Conservation (phyloP, 257 asterid species). For the Rauvolfia tetraphylla region DNA sequence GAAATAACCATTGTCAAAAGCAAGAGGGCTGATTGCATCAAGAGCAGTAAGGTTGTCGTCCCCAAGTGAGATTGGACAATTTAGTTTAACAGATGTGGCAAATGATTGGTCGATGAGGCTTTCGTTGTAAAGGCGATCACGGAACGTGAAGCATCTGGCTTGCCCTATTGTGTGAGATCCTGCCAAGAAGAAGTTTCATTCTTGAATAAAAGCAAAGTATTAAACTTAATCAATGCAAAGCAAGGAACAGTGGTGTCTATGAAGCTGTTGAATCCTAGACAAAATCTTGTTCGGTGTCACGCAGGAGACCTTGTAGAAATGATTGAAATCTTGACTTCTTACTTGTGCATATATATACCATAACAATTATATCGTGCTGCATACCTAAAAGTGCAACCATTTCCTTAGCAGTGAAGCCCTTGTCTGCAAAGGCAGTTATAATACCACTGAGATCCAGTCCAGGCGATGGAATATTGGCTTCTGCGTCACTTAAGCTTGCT, state of each 20-base stretch:
- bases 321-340: neutral
- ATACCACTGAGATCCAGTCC: constrained; percentile 39
- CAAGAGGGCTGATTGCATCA: constrained; percentile 35
- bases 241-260: neutral
- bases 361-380: neutral
- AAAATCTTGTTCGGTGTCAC: too few relatives aligned
- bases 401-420: constrained; percentile 55
- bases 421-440: constrained; percentile 42
- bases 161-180: constrained; percentile 68
- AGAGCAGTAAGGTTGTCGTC: constrained; percentile 48
- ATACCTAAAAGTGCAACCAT: constrained; percentile 62
- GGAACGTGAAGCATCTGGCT: constrained; percentile 49
- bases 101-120: constrained; percentile 44
- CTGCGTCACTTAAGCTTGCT: constrained; percentile 48
- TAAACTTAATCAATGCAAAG: too few relatives aligned
- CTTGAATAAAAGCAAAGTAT: neutral
- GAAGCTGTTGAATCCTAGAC: too few relatives aligned
- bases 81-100: constrained; percentile 48
- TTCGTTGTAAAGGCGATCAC: constrained; percentile 55
- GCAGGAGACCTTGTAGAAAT: neutral
- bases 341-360: neutral
- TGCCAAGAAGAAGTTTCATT: constrained; percentile 3
- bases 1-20: constrained; percentile 52
- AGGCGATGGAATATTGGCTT: constrained; percentile 55
- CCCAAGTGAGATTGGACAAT: constrained; percentile 44